phyloP scores from a whole-genome alignment of 1,284 basidiomycete species.

The Gomphus bonarii region DNA sequence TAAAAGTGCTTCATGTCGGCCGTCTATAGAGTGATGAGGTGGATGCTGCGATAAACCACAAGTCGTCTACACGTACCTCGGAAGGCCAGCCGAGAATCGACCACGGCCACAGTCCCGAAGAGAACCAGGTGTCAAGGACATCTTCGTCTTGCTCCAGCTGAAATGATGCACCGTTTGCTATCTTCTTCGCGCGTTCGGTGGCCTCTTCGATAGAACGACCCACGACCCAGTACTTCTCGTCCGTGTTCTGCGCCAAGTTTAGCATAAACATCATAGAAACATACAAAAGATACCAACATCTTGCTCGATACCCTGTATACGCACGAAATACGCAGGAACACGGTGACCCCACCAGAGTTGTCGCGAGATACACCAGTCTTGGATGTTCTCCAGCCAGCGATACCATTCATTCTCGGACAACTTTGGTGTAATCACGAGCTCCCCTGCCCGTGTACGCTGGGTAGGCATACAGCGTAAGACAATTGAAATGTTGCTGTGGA shows the following conservation, averaged over 20 bases:
- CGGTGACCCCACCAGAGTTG: constrained; percentile 99
- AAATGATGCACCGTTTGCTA: constrained; percentile 68
- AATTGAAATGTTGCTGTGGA: background rate
- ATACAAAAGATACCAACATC: constrained; percentile 42
- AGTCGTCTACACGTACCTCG: constrained; percentile 36
- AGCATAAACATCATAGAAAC: background rate
- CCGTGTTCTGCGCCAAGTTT: constrained; percentile 35
- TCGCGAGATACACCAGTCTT: constrained; percentile 99
- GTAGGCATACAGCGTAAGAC: background rate
- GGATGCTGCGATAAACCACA: background rate
- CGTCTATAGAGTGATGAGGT: constrained; percentile 32
- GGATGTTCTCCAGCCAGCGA: constrained; percentile 91
- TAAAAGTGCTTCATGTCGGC: constrained; percentile 76
- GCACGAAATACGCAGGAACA: constrained; percentile 90
- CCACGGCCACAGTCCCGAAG: constrained; percentile 96
- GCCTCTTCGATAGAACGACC: constrained; percentile 80
- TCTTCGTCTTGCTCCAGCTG: constrained; percentile 92
- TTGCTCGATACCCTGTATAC: constrained; percentile 70
- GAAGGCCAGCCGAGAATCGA: constrained; percentile 98
- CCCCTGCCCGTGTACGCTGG: constrained; percentile 80
- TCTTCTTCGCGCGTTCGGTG: constrained; percentile 59
- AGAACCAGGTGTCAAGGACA: constrained; percentile 99
- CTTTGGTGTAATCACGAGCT: constrained; percentile 77
- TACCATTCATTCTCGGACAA: constrained; percentile 92
- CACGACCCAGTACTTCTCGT: constrained; percentile 86